These are phyloP conservation scores for Exsudoporus frostii DNA, from an alignment of 768 basidiomycete species.

Conservation along the genomic window DNA sequence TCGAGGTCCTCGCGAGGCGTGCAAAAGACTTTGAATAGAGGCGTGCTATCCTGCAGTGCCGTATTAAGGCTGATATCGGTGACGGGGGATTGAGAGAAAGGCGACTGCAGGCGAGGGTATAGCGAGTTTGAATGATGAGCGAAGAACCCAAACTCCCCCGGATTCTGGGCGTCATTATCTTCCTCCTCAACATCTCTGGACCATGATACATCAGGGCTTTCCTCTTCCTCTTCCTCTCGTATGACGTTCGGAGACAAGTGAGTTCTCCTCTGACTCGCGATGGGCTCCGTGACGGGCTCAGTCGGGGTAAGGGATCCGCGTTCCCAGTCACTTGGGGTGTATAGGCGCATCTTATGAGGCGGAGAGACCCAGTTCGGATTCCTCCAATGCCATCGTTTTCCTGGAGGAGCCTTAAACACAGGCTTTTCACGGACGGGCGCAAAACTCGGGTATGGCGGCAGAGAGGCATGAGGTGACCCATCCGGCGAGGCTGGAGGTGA, in stretches of 20 bases:
- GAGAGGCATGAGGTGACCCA: slow-evolving; percentile 22
- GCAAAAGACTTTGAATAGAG: slow-evolving; percentile 33
- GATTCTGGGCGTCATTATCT: slow-evolving; percentile 2
- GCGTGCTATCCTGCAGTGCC: slow-evolving; percentile 29
- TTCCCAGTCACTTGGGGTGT: slow-evolving; percentile 23
- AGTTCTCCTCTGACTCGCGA: background rate
- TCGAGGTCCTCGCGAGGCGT: slow-evolving; percentile 30
- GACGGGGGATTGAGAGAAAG: slow-evolving; percentile 25
- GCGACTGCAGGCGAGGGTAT: slow-evolving; percentile 25
- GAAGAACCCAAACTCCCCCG: slow-evolving; percentile 10
- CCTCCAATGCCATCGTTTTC: slow-evolving; percentile 33
- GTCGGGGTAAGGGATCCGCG: slow-evolving; percentile 29
- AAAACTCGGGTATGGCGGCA: slow-evolving; percentile 11
- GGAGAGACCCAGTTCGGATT: slow-evolving; percentile 35
- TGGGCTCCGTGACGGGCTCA: slow-evolving; percentile 27
- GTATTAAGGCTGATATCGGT: slow-evolving; percentile 25
- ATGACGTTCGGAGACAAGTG: background rate
- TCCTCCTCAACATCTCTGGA: slow-evolving; percentile 6
- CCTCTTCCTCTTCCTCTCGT: slow-evolving; percentile 14
- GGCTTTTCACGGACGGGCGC: slow-evolving; percentile 17
- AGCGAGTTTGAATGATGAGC: slow-evolving; percentile 17
- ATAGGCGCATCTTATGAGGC: slow-evolving; percentile 24
- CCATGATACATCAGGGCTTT: slow-evolving; percentile 6
- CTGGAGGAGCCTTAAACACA: slow-evolving; percentile 28
- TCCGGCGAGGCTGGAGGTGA: slow-evolving; percentile 29